Evolutionary conservation across 768 basidiomycete species (phyloP).

Genomic region (Mycena vitilis): DNA sequence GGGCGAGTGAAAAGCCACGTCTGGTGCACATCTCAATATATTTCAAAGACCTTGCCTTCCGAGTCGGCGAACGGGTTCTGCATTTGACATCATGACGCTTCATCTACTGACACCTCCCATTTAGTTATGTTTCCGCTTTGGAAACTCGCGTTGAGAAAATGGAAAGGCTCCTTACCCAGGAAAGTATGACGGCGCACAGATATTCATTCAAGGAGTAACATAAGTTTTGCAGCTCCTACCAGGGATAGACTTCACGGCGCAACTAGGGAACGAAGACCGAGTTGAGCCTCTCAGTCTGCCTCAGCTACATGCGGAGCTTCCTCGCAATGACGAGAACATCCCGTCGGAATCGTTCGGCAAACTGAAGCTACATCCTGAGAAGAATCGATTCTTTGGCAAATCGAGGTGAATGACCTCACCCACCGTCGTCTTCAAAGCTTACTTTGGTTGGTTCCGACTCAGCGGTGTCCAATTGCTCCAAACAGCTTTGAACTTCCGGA

Average conservation of each 20-base stretch:
- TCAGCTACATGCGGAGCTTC: slow-evolving; percentile 59
- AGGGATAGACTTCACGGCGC: slow-evolving; percentile 71
- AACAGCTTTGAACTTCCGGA: slow-evolving; percentile 69
- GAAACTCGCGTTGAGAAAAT: slow-evolving; percentile 49
- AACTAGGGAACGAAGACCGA: slow-evolving; percentile 55
- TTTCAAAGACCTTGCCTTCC: slow-evolving; percentile 57
- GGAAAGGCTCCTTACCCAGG: slow-evolving; percentile 66
- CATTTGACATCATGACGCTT: background rate
- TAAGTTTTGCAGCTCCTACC: slow-evolving; percentile 54
- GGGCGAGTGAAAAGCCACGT: background rate
- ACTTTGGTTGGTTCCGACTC: no score
- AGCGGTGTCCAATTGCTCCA: slow-evolving; percentile 65
- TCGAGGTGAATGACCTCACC: slow-evolving; percentile 39
- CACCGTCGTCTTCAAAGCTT: background rate
- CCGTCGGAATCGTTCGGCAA: slow-evolving; percentile 43
- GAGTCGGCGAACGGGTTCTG: slow-evolving; percentile 69
- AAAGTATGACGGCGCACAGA: no score
- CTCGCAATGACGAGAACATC: slow-evolving; percentile 54
- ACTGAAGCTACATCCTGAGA: slow-evolving; percentile 52
- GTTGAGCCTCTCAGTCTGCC: slow-evolving; percentile 20
- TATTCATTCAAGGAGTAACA: no score
- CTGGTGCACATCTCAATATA: background rate
- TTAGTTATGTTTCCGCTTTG: slow-evolving; percentile 58
- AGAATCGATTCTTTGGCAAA: slow-evolving; percentile 62
- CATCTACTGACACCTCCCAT: background rate